Evolutionary conservation across 2,329 filamentous ascomycete species (phyloP).

Genomic region (Cytospora piceicola): DNA sequence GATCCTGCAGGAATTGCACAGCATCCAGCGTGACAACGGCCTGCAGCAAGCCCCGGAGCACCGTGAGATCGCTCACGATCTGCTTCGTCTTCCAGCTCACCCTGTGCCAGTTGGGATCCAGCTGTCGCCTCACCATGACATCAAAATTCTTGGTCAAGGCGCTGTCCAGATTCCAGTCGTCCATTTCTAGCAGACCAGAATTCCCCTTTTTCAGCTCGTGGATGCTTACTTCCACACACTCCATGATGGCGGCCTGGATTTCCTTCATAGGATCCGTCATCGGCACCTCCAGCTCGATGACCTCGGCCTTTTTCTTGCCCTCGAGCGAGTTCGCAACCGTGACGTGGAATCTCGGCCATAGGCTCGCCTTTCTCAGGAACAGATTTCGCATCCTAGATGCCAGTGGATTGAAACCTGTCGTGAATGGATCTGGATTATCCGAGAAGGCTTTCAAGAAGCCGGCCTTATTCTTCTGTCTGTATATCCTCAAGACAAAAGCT

Average conservation of each 20-base stretch:
- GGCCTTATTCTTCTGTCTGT: constrained; percentile 88
- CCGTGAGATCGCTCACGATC: constrained; percentile 86
- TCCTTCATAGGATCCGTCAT: constrained; percentile 95
- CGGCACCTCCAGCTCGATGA: constrained; percentile 92
- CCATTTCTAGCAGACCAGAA: constrained; percentile 86
- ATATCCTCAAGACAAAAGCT: constrained; percentile 93
- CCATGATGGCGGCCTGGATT: constrained; percentile 92
- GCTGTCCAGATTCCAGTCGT: constrained; percentile 95
- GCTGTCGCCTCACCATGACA: constrained; percentile 80
- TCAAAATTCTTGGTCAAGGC: constrained; percentile 93
- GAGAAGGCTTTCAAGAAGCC: constrained; percentile 97
- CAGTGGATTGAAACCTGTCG: constrained; percentile 83
- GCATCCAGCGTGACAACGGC: constrained; percentile 84
- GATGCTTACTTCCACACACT: constrained; percentile 95
- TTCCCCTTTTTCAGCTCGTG: constrained; percentile 92
- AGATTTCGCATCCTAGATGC: constrained; percentile 90
- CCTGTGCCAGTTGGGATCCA: constrained; percentile 96
- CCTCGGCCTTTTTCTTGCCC: constrained; percentile 89
- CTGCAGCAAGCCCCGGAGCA: constrained; percentile 82
- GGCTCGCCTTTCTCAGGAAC: constrained; percentile 82
- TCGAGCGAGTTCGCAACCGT: constrained; percentile 88
- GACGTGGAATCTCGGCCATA: constrained; percentile 94
- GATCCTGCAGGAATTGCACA: constrained; percentile 87
- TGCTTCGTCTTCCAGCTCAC: constrained; percentile 94
- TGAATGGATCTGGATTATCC: constrained; percentile 89